Evolutionary conservation across 305 asterid genomes (phyloP), one percentile per base, ranked within the genome.

Genomic region (Rubia peregrina): DNA sequence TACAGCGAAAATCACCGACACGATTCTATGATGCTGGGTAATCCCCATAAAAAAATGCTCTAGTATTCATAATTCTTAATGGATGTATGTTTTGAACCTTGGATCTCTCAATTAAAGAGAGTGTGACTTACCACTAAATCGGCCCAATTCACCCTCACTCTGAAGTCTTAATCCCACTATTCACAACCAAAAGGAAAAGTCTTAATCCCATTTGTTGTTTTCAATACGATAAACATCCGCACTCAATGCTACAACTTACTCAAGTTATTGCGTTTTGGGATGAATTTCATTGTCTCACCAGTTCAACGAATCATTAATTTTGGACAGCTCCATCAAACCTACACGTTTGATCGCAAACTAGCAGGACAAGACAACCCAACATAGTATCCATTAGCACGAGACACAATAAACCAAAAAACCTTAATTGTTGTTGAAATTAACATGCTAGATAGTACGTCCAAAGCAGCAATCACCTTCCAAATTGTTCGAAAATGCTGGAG

Each of bases 241-340:
- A 19, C n/a, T 42, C 33, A 19, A 48, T 5, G 17, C 36, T 33
- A 33, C 5, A 12, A 48, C 26, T 55, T 55, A 33, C 36, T 33
- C 36, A 33, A 33, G 36, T 56, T 22, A 19, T 22, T 56, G 26
- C 61, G 11, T 19, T 56, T 21, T 55, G 36, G 62, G 33, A 14
- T 49, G 59, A 51, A 51, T 16, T 17, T 51, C 9, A 42, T 9
- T 5, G 56, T 56, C 62, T 1, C 62, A 57, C 10, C 30, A 56
- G 24, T 56, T 33, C 30, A 56, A 57, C 62, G 21, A 57, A 57
- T 57, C 36, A 19, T 57, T 57, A 57, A 57, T 9, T 61, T 13
- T 61, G 66, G 66, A 61, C 9, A 61, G 6, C 66, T 61, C n/a
- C 42, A 33, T 14, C 22, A 13, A 61, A 61, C 66, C 59, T 26